Percentiles rank a stretch among this genome's conserved stretches.
These are phyloP conservation scores for Spergularia bocconei DNA, from an alignment of 148 eudicot genomes.

Conservation along the genomic window DNA sequence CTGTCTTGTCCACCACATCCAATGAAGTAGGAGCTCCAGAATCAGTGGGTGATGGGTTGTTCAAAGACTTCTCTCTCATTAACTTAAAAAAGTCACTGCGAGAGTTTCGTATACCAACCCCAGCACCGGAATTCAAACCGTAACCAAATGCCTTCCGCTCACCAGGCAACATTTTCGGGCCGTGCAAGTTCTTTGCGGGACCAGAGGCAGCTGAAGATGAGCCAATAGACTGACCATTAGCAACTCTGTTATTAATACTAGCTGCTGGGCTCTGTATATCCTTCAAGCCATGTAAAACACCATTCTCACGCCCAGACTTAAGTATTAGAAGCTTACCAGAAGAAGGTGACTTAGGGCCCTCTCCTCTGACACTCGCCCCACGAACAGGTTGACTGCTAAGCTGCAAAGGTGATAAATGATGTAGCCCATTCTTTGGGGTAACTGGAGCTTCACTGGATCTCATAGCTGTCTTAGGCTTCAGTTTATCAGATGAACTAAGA, in stretches of 20 bases:
- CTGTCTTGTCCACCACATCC: conserved; percentile 25
- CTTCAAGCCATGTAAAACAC: conserved; percentile 34
- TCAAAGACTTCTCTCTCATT: conserved; percentile 68
- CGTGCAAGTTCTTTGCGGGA: conserved; percentile 34
- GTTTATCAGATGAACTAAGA: conserved; percentile 56
- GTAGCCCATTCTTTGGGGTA: conserved; percentile 50
- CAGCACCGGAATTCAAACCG: conserved; percentile 33
- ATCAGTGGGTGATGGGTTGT: conserved; percentile 30
- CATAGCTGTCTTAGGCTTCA: conserved; percentile 50
- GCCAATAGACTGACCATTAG: conserved; percentile 38
- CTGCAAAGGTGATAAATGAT: conserved; percentile 47
- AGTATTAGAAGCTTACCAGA: conserved; percentile 57
- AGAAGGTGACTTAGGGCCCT: conserved; percentile 47
- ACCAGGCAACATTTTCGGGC: conserved; percentile 27
- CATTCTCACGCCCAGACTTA: conserved; percentile 62
- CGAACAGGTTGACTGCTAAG: conserved; percentile 45
- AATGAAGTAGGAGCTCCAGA: conserved; percentile 34
- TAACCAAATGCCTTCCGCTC: conserved; percentile 47
- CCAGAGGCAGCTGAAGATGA: conserved; percentile 33
- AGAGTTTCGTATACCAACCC: conserved; percentile 32
- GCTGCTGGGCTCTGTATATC: conserved; percentile 39
- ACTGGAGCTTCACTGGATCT: conserved; percentile 43
- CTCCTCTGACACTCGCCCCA: conserved; percentile 40
- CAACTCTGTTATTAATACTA: conserved; percentile 28
- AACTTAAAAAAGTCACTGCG: conserved; percentile 78